Base-by-base conservation (phyloP, 2,329 filamentous ascomycete species). In the Cryphonectria parasitica region DNA sequence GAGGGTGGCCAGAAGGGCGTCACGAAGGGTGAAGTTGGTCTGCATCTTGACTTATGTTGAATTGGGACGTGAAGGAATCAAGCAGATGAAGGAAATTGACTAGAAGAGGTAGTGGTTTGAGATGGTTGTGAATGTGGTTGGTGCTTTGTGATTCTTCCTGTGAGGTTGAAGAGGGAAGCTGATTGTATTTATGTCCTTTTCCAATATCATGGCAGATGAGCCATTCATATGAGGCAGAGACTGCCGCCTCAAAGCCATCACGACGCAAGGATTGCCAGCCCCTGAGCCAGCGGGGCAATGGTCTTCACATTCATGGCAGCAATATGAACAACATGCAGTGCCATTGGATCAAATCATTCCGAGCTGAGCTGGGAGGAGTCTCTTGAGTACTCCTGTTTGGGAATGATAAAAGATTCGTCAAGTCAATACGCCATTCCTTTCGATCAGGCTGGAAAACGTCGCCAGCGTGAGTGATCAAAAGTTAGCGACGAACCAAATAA, bases 1-100 rank as follows among this genome's bases (percentile, higher is more conserved):
- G 25, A 65, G 56, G 34, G 68, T 43, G 54, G 66, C 69, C 34
- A 71, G n/a, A n/a, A 69, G 43, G 10, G 66, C 69, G 36, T 63
- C 66, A 19, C 49, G 64, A 62, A 71, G 66, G 58, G 56, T 43
- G 28, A 49, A 28, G 41, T 28, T 67, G 34, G 41, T 60, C 62
- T 71, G 66, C 69, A 71, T 71, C 25, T 41, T 69, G 43, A 43
- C 36, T 63, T 34, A 22, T n/a, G 49, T 31, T 54, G 36, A 17
- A 34, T 11, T 34, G 3, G 3, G 11, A n/a, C 7, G 28, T 34
- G 19, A 49, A 8, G 1, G 8, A 66, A 2, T 10, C 7, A 41
- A 41, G 36, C 5, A 10, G 31, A 13, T 15, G n/a, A 25, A 7
- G n/a, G 1, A 10, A 11, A 5, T n/a, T 0, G 36, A 36, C 22